Evolutionary conservation across 2,329 filamentous ascomycete genomes (phyloP), one percentile per base, ranked within the genome.

Genomic region (Phialocephala sp.): DNA sequence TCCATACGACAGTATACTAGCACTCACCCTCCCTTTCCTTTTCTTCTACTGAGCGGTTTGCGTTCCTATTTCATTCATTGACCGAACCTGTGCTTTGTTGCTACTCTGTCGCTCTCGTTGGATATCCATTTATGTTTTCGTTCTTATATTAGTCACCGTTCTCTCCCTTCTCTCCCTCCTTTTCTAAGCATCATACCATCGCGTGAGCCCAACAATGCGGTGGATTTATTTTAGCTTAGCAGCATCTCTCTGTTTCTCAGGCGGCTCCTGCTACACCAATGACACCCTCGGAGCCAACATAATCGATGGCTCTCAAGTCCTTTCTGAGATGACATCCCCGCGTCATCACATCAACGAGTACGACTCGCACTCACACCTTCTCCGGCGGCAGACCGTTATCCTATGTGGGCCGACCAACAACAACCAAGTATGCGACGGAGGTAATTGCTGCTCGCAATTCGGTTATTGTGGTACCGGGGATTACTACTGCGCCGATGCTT

Each of bases 371-470:
- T 58, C 43, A 37, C 41, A 54, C 22, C 55, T 63, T 3, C 14
- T 14, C 6, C 39, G 45, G 41, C 41, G 61, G 20, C 61, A 63
- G 56, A n/a, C 35, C 41, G 41, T 18, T 54, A 41, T 55, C 15
- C 20, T 37, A 11, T 63, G 61, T 35, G 61, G 61, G n/a, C 18
- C 61, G 1, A 37, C 47, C 22, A 59, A 59, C 56, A 45, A 58
- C 14, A 58, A 69, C 0, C 69, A 73, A 27, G 68, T 70, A 50
- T 67, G 66, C 45, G 70, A 62, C 2, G 71, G 73, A 8, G 59
- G 66, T 45, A 24, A 57, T 5, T 68, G 68, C 37, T 70, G 68
- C 50, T 67, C 66, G 12, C 60, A 61, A 20, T 67, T 63, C 22
- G 64, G 64, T 20, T 66, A 58, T 18, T 66, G 64, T 45, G 66